A percentile compares a stretch with the other conserved stretches of the same genome.
phyloP scores from a whole-genome alignment of 2,329 filamentous ascomycete species.

The Aspergillus neoniger region DNA sequence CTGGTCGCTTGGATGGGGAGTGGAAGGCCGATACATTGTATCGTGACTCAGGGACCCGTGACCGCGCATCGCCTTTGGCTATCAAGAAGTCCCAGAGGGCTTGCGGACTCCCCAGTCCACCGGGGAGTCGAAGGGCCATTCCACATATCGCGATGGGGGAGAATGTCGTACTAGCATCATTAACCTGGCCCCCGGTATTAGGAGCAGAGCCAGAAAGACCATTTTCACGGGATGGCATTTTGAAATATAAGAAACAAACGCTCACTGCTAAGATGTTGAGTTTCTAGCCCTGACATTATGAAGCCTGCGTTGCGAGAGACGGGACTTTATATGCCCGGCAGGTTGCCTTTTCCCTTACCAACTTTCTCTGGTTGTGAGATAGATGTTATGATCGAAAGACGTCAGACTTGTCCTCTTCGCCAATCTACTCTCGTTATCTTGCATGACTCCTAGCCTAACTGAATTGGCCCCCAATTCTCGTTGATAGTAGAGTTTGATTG shows the following conservation, averaged over 20 bases:
- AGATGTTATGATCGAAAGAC: background rate
- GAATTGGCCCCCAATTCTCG: background rate
- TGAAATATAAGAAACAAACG: background rate
- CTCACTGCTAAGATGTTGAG: background rate
- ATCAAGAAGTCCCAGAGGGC: constrained; percentile 20
- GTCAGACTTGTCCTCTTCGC: background rate
- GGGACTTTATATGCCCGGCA: background rate
- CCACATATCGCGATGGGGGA: constrained; percentile 17
- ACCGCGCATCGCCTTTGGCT: constrained; percentile 13
- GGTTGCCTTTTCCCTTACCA: background rate
- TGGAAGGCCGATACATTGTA: constrained; percentile 22
- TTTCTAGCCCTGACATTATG: background rate
- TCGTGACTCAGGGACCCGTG: constrained; percentile 9
- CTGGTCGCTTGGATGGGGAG: background rate
- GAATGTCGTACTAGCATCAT: background rate
- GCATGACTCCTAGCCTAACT: background rate
- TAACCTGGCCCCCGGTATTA: too few species aligned
- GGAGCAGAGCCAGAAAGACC: too few species aligned
- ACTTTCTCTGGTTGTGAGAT: background rate
- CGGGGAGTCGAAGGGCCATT: constrained; percentile 20
- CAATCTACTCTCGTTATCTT: background rate
- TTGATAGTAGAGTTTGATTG: background rate
- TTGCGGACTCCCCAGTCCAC: constrained; percentile 15
- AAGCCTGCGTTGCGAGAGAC: background rate
- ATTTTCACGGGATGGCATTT: background rate